Evolutionary conservation across 2,329 filamentous ascomycete genomes (phyloP).

Genomic region (Ustulina deusta): DNA sequence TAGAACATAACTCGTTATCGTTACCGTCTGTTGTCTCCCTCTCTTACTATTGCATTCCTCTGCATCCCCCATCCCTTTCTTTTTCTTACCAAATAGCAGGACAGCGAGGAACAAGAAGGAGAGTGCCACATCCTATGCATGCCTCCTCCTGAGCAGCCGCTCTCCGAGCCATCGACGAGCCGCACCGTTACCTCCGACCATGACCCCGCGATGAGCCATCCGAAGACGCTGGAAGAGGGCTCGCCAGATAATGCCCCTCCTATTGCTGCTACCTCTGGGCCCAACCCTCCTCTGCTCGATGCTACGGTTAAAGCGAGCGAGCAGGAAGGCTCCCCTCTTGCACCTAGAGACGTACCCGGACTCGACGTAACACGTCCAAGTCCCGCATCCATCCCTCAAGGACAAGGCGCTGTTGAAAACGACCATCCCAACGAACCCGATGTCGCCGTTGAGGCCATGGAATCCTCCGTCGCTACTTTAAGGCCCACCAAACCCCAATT

Average conservation of each 20-base stretch:
- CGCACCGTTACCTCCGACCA: slow-evolving; percentile 44
- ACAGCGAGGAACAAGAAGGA: slow-evolving; percentile 2
- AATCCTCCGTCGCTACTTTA: slow-evolving; percentile 62
- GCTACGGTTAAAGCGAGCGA: slow-evolving; percentile 8
- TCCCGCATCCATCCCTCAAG: slow-evolving; percentile 1
- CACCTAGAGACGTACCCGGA: slow-evolving; percentile 2
- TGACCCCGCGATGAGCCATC: slow-evolving; percentile 50
- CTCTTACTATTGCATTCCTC: neutral
- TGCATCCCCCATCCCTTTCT: neutral
- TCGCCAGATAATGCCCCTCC: slow-evolving; percentile 36
- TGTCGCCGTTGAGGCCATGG: slow-evolving; percentile 49
- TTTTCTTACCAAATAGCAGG: neutral
- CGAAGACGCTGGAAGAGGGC: slow-evolving; percentile 43
- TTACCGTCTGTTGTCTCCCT: neutral
- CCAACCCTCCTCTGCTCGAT: slow-evolving; percentile 27
- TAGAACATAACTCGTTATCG: neutral
- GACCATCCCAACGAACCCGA: slow-evolving; percentile 25
- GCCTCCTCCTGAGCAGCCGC: slow-evolving; percentile 48
- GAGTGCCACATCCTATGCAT: slow-evolving; percentile 40
- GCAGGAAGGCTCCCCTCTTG: neutral
- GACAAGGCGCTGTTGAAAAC: slow-evolving; percentile 7
- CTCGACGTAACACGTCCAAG: slow-evolving; percentile 17
- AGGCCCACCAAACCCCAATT: slow-evolving; percentile 61
- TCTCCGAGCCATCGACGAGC: slow-evolving; percentile 39
- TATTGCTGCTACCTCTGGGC: slow-evolving; percentile 29